phyloP scores from a whole-genome alignment of 495 filamentous ascomycete species.

The Penicillium coffeae region DNA sequence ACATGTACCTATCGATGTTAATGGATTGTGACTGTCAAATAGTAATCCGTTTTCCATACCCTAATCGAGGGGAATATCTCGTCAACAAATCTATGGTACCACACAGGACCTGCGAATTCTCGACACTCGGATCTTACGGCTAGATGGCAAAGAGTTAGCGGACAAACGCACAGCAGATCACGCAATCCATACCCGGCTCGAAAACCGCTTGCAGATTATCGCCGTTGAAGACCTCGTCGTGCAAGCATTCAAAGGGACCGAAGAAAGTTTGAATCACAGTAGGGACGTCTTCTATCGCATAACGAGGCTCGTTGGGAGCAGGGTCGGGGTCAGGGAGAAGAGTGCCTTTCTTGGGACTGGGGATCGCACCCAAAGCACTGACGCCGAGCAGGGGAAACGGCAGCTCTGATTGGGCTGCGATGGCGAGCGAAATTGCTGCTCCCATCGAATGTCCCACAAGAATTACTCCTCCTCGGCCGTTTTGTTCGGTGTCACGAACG shows the following conservation, averaged over 20 bases:
- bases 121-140: not conserved
- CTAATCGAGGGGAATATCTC: constrained; percentile 1
- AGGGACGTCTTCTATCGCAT: not conserved
- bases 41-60: not conserved
- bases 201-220: not conserved
- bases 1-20: not conserved
- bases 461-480: constrained; percentile 11
- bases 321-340: not conserved
- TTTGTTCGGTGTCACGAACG: constrained; percentile 3
- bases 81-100: not conserved
- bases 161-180: not conserved
- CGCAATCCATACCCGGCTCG: not conserved
- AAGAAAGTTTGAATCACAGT: not conserved
- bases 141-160: not conserved
- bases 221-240: not conserved
- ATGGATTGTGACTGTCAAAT: too few species aligned
- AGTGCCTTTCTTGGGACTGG: not conserved
- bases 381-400: constrained; percentile 2
- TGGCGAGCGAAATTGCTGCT: constrained; percentile 9
- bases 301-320: not conserved
- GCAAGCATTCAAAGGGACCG: not conserved
- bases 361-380: not conserved
- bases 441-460: constrained; percentile 13
- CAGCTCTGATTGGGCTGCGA: constrained; percentile 18
- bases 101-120: not conserved